These are phyloP conservation scores for Penicillium psychrosexuale DNA, from an alignment of 2,329 filamentous ascomycete genomes.

Conservation along the genomic window DNA sequence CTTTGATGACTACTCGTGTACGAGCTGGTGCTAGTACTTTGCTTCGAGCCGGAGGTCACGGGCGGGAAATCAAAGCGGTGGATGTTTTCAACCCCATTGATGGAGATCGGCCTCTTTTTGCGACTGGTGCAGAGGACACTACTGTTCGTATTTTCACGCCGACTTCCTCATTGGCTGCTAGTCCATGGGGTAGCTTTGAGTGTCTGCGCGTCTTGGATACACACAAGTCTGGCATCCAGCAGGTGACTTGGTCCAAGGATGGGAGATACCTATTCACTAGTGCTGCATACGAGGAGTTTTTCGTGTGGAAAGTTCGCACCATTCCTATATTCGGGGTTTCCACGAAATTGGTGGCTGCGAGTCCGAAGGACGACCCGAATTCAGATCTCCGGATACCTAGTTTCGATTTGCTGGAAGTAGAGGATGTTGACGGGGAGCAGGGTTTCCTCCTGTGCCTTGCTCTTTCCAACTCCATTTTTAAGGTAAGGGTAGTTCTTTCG, in stretches of 20 bases:
- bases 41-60: slow-evolving; percentile 71
- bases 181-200: slow-evolving; percentile 31
- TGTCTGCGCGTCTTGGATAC: slow-evolving; percentile 67
- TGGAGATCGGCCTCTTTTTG: slow-evolving; percentile 46
- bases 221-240: slow-evolving; percentile 81
- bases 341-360: slow-evolving; percentile 51
- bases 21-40: slow-evolving; percentile 42
- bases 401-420: slow-evolving; percentile 59
- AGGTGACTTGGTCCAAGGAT: slow-evolving; percentile 67
- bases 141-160: slow-evolving; percentile 65
- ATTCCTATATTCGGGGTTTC: slow-evolving; percentile 55
- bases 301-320: slow-evolving; percentile 68
- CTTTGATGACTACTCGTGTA: slow-evolving; percentile 48
- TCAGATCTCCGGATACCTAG: slow-evolving; percentile 76
- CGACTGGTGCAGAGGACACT: slow-evolving; percentile 69
- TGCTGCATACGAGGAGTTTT: slow-evolving; percentile 84
- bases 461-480: slow-evolving; percentile 79
- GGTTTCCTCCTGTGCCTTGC: slow-evolving; percentile 65
- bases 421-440: slow-evolving; percentile 22
- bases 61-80: slow-evolving; percentile 74
- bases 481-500: slow-evolving; percentile 39
- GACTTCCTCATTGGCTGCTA: slow-evolving; percentile 7
- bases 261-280: slow-evolving; percentile 76
- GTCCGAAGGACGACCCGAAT: slow-evolving; percentile 48
- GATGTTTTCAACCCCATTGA: slow-evolving; percentile 43